Base-by-base conservation (phyloP, 345 rosid species). In the Populus ilicifolia region DNA sequence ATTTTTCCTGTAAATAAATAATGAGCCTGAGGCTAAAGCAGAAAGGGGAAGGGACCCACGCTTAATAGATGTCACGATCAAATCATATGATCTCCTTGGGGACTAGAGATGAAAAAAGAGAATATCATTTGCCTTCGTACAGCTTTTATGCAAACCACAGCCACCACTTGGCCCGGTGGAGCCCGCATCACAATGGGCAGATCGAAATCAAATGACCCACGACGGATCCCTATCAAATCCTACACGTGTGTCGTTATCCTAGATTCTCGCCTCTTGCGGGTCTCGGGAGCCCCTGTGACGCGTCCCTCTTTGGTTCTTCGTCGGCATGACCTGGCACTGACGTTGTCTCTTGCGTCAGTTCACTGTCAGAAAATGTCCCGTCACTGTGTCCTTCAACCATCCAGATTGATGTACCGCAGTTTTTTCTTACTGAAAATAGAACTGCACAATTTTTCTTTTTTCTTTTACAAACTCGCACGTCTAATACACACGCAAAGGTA, bases 181-280 rank as follows among this genome's bases (percentile, higher is more conserved):
- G 63, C 63, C 63, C 63, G 1, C 63, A 23, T 56, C 63, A 59
- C 29, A 10, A n/a, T 23, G 14, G 23, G 4, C 27, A 59, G 29
- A 25, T 4, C 11, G 63, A n/a, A 4, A n/a, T n/a, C 29, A 4
- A 23, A 18, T 33, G 7, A 14, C 62, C 67, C 3, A 77, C 81
- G 61, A 67, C 64, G 71, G 43, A 1, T 30, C 21, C 36, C 9
- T 27, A 41, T 54, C 74, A 10, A 2, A 16, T 71, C 77, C 1
- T 77, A 71, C 82, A 75, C 84, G 76, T 84, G 82, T 61, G 27
- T 29, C 13, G 25, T 39, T 64, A 30, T 30, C 23, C 74, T 56
- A 20, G 16, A 59, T 69, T 56, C 29, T 56, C 74, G 41, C 52
- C 43, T 18, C 6, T 69, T 30, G 41, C 35, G 10, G 16, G n/a